These are phyloP conservation scores for Cystobasidium tubakii DNA, from an alignment of 768 basidiomycete species.

Conservation along the genomic window DNA sequence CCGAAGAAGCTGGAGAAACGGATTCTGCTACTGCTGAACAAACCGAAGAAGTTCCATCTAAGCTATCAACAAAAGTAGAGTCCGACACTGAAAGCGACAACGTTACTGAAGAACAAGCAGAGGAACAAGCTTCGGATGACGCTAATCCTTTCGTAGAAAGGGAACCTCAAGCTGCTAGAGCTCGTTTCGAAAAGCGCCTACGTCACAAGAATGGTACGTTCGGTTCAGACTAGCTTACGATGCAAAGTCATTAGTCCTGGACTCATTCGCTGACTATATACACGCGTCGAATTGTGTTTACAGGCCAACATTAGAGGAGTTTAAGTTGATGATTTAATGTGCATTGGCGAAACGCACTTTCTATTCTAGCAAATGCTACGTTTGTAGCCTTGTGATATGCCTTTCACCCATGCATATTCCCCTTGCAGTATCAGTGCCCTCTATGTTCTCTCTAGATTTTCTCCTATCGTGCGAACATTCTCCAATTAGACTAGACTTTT, in stretches of 20 bases:
- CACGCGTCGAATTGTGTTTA: not conserved
- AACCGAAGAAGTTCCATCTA: not conserved
- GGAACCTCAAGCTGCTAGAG: not conserved
- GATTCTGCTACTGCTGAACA: not conserved
- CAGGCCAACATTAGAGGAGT: not conserved
- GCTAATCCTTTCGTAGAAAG: slow-evolving; percentile 5
- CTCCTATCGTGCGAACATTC: too few relatives aligned
- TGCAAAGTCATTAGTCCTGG: too few relatives aligned
- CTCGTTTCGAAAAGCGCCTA: slow-evolving; percentile 4
- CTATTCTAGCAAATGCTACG: too few relatives aligned
- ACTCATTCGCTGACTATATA: too few relatives aligned
- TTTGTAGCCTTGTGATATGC: too few relatives aligned
- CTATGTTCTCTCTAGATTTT: too few relatives aligned
- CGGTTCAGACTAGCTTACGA: not conserved
- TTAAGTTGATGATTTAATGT: not conserved
- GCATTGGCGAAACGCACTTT: too few relatives aligned
- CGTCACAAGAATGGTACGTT: not conserved
- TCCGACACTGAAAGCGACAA: not conserved
- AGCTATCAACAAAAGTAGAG: not conserved
- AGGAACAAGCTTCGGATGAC: not conserved
- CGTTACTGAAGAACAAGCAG: not conserved
- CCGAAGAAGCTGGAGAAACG: not conserved
- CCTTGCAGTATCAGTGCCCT: too few relatives aligned
- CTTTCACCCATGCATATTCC: too few relatives aligned
- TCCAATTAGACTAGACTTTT: too few relatives aligned